phyloP scores from a whole-genome alignment of 352 stramenopile genomes.

The Aphanomyces stellatus region DNA sequence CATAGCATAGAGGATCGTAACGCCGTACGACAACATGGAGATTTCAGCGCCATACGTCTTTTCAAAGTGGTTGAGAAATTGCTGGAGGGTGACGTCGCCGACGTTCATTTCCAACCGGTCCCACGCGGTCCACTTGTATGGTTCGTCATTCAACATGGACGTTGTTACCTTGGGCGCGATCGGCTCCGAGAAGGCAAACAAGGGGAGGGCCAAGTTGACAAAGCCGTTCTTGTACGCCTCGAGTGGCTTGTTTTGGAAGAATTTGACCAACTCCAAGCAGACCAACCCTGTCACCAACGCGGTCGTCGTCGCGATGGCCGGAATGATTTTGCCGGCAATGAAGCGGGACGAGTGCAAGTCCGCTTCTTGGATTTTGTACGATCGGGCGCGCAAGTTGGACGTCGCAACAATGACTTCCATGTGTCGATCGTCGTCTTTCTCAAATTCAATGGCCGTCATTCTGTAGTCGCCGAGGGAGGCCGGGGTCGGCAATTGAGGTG shows the following conservation, averaged over 20 bases:
- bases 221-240: constrained; percentile 98
- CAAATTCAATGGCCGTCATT: constrained; percentile 95
- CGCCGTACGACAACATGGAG: constrained; percentile 97
- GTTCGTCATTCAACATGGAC: constrained; percentile 89
- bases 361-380: constrained; percentile 97
- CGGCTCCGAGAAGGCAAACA: constrained; percentile 98
- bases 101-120: constrained; percentile 93
- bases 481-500: constrained; percentile 60
- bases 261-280: constrained; percentile 98
- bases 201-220: constrained; percentile 95
- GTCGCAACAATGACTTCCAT: constrained; percentile 97
- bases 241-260: constrained; percentile 83
- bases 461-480: constrained; percentile 81
- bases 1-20: constrained; percentile 86
- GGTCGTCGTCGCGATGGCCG: constrained; percentile 99
- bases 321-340: constrained; percentile 99
- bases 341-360: constrained; percentile 97
- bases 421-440: constrained; percentile 98
- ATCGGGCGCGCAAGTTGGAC: constrained; percentile 95
- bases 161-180: constrained; percentile 89
- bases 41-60: constrained; percentile 96
- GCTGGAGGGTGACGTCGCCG: constrained; percentile 94
- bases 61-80: constrained; percentile 94
- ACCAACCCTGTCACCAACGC: constrained; percentile 97
- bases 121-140: constrained; percentile 97